Evolutionary conservation across 2,329 filamentous ascomycete species (phyloP).

Genomic region (Fusarium sp.): DNA sequence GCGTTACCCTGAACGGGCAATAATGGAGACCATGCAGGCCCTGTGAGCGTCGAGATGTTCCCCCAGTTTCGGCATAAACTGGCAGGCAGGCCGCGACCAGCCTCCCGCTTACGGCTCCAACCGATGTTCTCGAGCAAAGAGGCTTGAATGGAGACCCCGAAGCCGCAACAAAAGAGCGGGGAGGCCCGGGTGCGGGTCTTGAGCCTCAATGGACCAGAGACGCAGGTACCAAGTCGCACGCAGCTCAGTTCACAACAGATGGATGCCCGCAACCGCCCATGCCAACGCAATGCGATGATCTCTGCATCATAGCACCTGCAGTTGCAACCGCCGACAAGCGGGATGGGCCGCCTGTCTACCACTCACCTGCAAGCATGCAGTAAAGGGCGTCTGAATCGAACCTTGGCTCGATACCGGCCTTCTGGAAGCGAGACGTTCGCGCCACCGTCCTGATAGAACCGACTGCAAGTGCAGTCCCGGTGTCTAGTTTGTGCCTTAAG

Average conservation of each 20-base stretch:
- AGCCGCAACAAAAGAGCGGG: conserved; percentile 24
- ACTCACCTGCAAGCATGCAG: conserved; percentile 11
- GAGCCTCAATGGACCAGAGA: conserved; percentile 23
- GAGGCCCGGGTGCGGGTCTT: conserved; percentile 5
- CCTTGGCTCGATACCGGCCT: conserved; percentile 18
- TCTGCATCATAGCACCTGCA: conserved; percentile 13
- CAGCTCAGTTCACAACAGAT: conserved; percentile 21
- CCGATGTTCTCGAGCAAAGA: conserved; percentile 35
- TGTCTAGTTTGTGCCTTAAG: conserved; percentile 8
- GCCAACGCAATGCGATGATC: not conserved
- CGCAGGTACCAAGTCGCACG: conserved; percentile 32
- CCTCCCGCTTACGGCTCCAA: conserved; percentile 14
- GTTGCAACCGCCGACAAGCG: conserved; percentile 23
- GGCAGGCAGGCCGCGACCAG: conserved; percentile 4
- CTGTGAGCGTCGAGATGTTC: conserved; percentile 6
- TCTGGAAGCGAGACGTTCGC: conserved; percentile 36
- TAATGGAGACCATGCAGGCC: conserved; percentile 7
- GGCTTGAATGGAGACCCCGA: conserved; percentile 35
- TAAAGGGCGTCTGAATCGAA: conserved; percentile 13
- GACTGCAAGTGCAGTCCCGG: conserved; percentile 14
- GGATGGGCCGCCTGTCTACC: conserved; percentile 22
- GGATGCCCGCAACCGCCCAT: conserved; percentile 15
- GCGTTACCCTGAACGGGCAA: conserved; percentile 23
- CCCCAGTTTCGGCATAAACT: conserved; percentile 13
- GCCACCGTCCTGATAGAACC: conserved; percentile 19